These are phyloP conservation scores for Cupressus sempervirens DNA, from an alignment of 75 land plant genomes.

Conservation along the genomic window DNA sequence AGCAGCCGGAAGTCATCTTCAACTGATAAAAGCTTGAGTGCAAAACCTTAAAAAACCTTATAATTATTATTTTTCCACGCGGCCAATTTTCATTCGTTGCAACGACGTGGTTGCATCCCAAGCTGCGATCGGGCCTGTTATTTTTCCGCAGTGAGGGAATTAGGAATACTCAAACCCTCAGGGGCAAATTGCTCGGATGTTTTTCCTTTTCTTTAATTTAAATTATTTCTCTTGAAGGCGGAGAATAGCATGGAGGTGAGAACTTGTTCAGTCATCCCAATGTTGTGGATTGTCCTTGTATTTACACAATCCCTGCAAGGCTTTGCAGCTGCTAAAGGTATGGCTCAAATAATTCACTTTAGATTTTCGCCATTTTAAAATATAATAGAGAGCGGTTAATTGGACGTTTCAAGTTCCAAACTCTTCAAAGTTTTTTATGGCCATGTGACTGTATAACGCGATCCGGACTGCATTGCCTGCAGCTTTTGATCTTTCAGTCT, in stretches of 20 bases:
- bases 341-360: neutral
- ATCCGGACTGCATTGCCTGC: neutral
- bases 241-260: neutral
- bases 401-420: neutral
- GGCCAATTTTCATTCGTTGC: neutral
- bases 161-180: neutral
- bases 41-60: neutral
- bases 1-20: too few species aligned
- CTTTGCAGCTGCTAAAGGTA: slow-evolving; percentile 5
- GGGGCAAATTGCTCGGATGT: neutral
- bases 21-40: too few species aligned
- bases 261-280: neutral
- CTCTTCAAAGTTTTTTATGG: neutral
- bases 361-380: neutral
- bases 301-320: slow-evolving; percentile 7
- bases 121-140: neutral
- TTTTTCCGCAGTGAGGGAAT: neutral
- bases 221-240: neutral
- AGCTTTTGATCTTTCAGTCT: neutral
- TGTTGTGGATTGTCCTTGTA: neutral
- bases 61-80: neutral
- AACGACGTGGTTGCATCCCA: neutral
- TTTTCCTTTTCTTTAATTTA: neutral
- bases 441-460: neutral
- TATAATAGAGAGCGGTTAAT: neutral